Evolutionary conservation across 2,329 filamentous ascomycete species (phyloP), one percentile per base, ranked within the genome.

Genomic region (Lecanicillium sp.): DNA sequence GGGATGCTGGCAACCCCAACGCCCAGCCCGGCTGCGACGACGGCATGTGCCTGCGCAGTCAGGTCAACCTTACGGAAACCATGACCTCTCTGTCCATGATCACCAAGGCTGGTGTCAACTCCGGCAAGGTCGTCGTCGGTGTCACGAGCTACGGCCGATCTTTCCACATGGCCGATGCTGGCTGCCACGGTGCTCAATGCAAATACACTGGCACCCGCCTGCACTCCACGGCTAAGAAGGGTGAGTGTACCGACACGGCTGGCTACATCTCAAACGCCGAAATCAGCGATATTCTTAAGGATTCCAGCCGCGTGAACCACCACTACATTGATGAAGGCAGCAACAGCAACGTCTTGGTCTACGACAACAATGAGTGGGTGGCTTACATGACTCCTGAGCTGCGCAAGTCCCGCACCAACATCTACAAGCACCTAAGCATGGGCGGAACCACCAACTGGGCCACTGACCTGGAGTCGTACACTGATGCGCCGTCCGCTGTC

Each of bases 41-140:
- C 3, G 66, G 64, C 4, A 59, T 59, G 38, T 62, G 60, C 43
- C 56, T 65, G 1, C 54, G 58, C 6, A 54, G 48, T 27, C 61
- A 64, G 5, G 54, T 65, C 45, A 65, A 65, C 48, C 51, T 30
- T 9, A 51, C 50, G 11, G 63, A 67, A 50, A 64, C 61, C 0
- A 24, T 48, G 1, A 52, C 48, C 9, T 36, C 63, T 0, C 43
- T 68, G 15, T 30, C 57, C 20, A 65, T 60, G 54, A 51, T 59
- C 20, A 24, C 17, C 37, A 15, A 50, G 12, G 52, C 54, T 4
- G 53, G 54, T n/a, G 49, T 56, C 1, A 12, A 29, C 0, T 39
- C 45, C 14, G 46, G 44, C 23, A 55, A 55, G 40, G 24, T 55
- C n/a, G 38, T 52, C 15, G 39, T 56, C 8, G 52, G 53, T 0